Conservation (phyloP, 768 basidiomycete genomes). For the Kwoniella newhampshirensis region DNA sequence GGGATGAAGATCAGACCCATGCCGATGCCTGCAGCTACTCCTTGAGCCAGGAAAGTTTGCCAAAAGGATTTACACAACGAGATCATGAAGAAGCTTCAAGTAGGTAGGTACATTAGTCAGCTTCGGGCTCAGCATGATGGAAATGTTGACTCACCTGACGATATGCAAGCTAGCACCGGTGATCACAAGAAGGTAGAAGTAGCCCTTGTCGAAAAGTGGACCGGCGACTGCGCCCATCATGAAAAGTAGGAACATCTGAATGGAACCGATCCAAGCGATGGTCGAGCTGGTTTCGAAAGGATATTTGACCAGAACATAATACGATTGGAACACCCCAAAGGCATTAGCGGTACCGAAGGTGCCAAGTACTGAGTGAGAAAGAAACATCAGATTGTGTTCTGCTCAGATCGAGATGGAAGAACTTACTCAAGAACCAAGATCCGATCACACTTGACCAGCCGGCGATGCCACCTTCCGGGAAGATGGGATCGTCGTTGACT, state of each 20-base stretch:
- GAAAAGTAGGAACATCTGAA: slow-evolving; percentile 48
- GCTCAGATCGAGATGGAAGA: not conserved
- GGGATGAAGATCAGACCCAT: slow-evolving; percentile 61
- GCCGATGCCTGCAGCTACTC: slow-evolving; percentile 54
- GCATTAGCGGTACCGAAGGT: slow-evolving; percentile 44
- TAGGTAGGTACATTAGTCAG: not conserved
- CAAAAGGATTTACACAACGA: slow-evolving; percentile 27
- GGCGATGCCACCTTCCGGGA: slow-evolving; percentile 6
- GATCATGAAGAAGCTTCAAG: slow-evolving; percentile 20
- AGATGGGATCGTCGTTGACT: not conserved
- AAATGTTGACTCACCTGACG: slow-evolving; percentile 13
- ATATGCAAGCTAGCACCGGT: slow-evolving; percentile 17
- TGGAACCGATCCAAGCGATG: slow-evolving; percentile 51
- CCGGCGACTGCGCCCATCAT: slow-evolving; percentile 41
- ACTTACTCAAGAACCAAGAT: slow-evolving; percentile 8
- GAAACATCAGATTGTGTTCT: not conserved
- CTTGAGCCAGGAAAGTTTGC: slow-evolving; percentile 34
- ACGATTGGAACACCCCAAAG: slow-evolving; percentile 53
- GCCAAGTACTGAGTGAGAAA: slow-evolving; percentile 10
- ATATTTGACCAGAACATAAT: slow-evolving; percentile 43
- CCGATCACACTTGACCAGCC: not conserved
- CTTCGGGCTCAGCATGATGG: too few relatives aligned
- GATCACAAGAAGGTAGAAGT: slow-evolving; percentile 27
- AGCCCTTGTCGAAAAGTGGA: slow-evolving; percentile 48
- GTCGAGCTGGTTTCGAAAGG: slow-evolving; percentile 35